Percentiles rank a stretch among this genome's conserved stretches.
These are phyloP conservation scores for Suillus decipiens DNA, from an alignment of 768 basidiomycete species.

Conservation along the genomic window DNA sequence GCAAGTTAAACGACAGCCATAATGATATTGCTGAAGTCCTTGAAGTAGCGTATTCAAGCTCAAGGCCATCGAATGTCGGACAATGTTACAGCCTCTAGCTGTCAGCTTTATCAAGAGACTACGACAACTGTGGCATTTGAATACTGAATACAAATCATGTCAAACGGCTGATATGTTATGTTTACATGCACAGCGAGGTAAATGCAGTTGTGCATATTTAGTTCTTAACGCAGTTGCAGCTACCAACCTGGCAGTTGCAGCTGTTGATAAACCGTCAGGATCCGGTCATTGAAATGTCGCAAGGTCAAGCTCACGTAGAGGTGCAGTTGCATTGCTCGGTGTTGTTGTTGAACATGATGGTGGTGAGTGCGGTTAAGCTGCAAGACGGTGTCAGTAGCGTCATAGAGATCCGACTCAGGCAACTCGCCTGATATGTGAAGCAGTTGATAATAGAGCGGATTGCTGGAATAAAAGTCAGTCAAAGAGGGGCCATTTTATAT, in stretches of 20 bases:
- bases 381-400: neutral
- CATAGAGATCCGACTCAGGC: neutral
- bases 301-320: constrained; percentile 6
- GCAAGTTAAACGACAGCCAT: no score
- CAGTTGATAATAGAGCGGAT: neutral
- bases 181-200: neutral
- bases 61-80: neutral
- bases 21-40: neutral
- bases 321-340: constrained; percentile 6
- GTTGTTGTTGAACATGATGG: constrained; percentile 1
- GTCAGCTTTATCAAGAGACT: neutral
- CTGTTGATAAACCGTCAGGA: constrained; percentile 2
- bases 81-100: neutral
- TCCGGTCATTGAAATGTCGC: neutral
- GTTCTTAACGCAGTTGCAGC: constrained; percentile 8
- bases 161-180: neutral
- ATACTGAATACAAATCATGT: neutral
- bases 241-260: constrained; percentile 11
- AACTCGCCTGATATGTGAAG: neutral
- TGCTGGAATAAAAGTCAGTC: neutral
- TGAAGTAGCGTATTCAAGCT: neutral
- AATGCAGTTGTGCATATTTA: neutral
- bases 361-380: constrained; percentile 2
- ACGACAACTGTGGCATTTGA: neutral
- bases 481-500: neutral